Evolutionary conservation across 192 early-diverging fungal genomes (phyloP).

Genomic region (Geranomyces variabilis): DNA sequence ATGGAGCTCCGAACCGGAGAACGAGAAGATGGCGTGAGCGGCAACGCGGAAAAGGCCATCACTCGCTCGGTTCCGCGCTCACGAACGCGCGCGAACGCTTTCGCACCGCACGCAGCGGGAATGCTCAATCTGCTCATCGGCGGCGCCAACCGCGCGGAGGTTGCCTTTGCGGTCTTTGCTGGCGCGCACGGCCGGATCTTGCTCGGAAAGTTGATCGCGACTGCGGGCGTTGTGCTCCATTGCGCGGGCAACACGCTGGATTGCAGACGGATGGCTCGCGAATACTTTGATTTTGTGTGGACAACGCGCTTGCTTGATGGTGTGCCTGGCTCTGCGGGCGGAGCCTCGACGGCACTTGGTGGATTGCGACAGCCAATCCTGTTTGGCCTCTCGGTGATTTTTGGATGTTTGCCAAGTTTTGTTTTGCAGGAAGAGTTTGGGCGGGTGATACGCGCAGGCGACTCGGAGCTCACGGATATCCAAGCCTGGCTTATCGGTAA

Average conservation of each 20-base stretch:
- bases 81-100: conserved; percentile 2
- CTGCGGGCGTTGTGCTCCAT: conserved; percentile 19
- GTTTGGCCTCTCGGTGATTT: conserved; percentile 16
- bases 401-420: neutral
- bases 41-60: neutral
- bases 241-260: conserved; percentile 16
- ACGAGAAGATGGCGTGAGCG: neutral
- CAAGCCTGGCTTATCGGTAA: conserved; percentile 22
- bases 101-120: conserved; percentile 6
- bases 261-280: conserved; percentile 3
- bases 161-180: neutral
- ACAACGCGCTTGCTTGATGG: conserved; percentile 15
- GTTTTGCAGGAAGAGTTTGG: conserved; percentile 18
- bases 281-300: conserved; percentile 26
- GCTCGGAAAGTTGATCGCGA: conserved; percentile 9
- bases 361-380: conserved; percentile 12
- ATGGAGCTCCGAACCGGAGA: neutral
- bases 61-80: neutral
- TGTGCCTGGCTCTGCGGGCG: neutral
- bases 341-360: neutral
- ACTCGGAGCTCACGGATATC: conserved; percentile 5
- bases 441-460: neutral
- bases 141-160: neutral
- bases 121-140: conserved; percentile 9
- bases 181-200: conserved; percentile 17